Conservation (phyloP, 1,139 yeast species). For the Geotrichum klebahnii region DNA sequence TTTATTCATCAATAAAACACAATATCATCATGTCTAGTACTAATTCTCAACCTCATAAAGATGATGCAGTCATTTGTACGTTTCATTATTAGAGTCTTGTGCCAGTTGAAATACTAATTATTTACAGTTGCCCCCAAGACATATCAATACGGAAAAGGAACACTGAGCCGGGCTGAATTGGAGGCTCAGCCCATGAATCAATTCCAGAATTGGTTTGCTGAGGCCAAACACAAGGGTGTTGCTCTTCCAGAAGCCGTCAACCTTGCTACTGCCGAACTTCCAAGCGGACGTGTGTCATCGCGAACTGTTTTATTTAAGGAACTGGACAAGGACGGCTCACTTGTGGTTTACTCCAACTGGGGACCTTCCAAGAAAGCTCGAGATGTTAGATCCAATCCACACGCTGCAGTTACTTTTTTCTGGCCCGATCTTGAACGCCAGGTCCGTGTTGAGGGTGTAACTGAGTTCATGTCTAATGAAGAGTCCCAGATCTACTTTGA, state of each 20-base stretch:
- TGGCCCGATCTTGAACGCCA: constrained; percentile 91
- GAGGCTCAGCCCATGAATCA: constrained; percentile 63
- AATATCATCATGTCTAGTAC: not conserved
- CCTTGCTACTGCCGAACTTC: constrained; percentile 80
- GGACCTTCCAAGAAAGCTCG: constrained; percentile 72
- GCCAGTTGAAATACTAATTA: not conserved
- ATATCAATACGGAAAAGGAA: constrained; percentile 74
- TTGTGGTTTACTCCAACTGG: constrained; percentile 91
- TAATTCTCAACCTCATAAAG: constrained; percentile 16
- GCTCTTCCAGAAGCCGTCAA: constrained; percentile 74
- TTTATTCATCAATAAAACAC: no score
- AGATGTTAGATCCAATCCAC: constrained; percentile 67
- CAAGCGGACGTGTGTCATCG: constrained; percentile 82
- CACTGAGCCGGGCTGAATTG: constrained; percentile 55
- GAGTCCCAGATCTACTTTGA: constrained; percentile 73
- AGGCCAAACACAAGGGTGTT: constrained; percentile 58
- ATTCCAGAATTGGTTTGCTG: constrained; percentile 79
- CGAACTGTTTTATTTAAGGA: constrained; percentile 84
- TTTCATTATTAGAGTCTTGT: not conserved
- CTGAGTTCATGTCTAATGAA: constrained; percentile 69
- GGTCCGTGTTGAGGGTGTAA: constrained; percentile 84
- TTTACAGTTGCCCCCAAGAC: constrained; percentile 71
- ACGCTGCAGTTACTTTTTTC: constrained; percentile 82
- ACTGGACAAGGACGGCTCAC: constrained; percentile 69
- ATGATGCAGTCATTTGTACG: constrained; percentile 20